These are phyloP conservation scores for button mushroom (Agaricus bisporus) DNA, from an alignment of 768 basidiomycete species.

Conservation along the genomic window DNA sequence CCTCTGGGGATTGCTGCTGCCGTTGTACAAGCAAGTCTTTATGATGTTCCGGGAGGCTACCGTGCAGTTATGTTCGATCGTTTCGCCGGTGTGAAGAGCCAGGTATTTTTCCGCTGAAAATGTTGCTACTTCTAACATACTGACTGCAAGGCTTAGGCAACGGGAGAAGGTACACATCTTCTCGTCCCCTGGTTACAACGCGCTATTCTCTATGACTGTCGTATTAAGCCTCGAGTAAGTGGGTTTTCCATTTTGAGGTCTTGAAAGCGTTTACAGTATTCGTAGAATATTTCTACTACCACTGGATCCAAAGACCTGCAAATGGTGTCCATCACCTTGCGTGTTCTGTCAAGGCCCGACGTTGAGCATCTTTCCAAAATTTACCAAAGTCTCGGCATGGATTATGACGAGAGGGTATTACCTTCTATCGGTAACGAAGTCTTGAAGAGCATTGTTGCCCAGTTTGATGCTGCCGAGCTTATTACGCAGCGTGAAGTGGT, in stretches of 20 bases:
- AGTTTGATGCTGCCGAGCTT: slow-evolving; percentile 94
- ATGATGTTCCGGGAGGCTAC: slow-evolving; percentile 85
- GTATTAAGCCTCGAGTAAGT: slow-evolving; percentile 89
- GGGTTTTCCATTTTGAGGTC: neutral
- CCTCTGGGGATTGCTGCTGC: slow-evolving; percentile 41
- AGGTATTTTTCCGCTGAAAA: slow-evolving; percentile 36
- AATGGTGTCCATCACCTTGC: slow-evolving; percentile 95
- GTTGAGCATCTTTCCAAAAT: slow-evolving; percentile 83
- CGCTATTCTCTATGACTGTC: slow-evolving; percentile 95
- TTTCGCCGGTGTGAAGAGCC: slow-evolving; percentile 84
- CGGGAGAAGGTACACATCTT: slow-evolving; percentile 93
- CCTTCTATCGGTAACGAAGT: slow-evolving; percentile 99
- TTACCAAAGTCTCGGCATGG: slow-evolving; percentile 90
- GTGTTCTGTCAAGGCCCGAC: slow-evolving; percentile 93
- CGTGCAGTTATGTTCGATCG: slow-evolving; percentile 98
- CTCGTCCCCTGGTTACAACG: slow-evolving; percentile 93
- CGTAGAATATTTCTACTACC: slow-evolving; percentile 94
- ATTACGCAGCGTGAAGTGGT: slow-evolving; percentile 98
- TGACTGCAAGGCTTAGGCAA: slow-evolving; percentile 46
- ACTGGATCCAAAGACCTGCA: slow-evolving; percentile 98
- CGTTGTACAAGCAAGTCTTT: slow-evolving; percentile 44
- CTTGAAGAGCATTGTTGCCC: slow-evolving; percentile 94
- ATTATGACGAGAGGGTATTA: slow-evolving; percentile 96
- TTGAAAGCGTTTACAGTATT: slow-evolving; percentile 9
- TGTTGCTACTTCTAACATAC: neutral